These are phyloP conservation scores for Hericium erinaceus DNA, from an alignment of 768 basidiomycete species.

Conservation along the genomic window DNA sequence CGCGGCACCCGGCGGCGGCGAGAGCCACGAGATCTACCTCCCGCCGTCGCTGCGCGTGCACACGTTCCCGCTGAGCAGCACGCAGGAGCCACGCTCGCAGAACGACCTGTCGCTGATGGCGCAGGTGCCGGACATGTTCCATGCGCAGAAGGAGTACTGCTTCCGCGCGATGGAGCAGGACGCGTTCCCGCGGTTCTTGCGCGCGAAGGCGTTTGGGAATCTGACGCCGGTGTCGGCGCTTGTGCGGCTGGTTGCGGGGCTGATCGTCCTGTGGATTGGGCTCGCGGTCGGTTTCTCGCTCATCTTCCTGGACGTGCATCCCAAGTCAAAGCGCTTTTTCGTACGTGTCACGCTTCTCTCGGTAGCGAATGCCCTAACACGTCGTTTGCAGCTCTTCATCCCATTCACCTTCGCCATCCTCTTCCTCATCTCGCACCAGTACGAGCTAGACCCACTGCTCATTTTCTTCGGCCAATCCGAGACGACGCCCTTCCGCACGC, in stretches of 20 bases:
- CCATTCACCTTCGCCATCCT: slow-evolving; percentile 87
- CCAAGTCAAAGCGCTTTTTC: slow-evolving; percentile 89
- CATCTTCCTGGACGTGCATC: slow-evolving; percentile 87
- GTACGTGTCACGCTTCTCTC: slow-evolving; percentile 42
- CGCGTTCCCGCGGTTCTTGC: slow-evolving; percentile 87
- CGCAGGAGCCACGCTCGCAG: slow-evolving; percentile 13
- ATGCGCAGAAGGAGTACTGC: slow-evolving; percentile 94
- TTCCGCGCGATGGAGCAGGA: slow-evolving; percentile 96
- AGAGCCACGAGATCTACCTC: slow-evolving; percentile 97
- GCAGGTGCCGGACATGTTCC: slow-evolving; percentile 91
- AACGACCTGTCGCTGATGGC: slow-evolving; percentile 72
- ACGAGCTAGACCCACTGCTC: slow-evolving; percentile 93
- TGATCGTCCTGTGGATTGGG: slow-evolving; percentile 89
- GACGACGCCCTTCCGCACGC: slow-evolving; percentile 92
- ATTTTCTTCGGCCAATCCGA: slow-evolving; percentile 92
- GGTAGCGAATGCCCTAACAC: slow-evolving; percentile 1
- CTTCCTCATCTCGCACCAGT: slow-evolving; percentile 91
- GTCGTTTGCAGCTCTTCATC: slow-evolving; percentile 66
- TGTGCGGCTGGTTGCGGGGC: slow-evolving; percentile 74
- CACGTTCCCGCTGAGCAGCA: slow-evolving; percentile 73
- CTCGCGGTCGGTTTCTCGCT: slow-evolving; percentile 84
- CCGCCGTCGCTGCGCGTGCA: slow-evolving; percentile 89
- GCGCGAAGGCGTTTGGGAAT: slow-evolving; percentile 97
- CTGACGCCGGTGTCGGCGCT: slow-evolving; percentile 86
- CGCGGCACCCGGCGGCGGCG: too few relatives aligned